Evolutionary conservation across 768 basidiomycete species (phyloP), one percentile per base, ranked within the genome.

Genomic region (Tricholoma furcatifolium): DNA sequence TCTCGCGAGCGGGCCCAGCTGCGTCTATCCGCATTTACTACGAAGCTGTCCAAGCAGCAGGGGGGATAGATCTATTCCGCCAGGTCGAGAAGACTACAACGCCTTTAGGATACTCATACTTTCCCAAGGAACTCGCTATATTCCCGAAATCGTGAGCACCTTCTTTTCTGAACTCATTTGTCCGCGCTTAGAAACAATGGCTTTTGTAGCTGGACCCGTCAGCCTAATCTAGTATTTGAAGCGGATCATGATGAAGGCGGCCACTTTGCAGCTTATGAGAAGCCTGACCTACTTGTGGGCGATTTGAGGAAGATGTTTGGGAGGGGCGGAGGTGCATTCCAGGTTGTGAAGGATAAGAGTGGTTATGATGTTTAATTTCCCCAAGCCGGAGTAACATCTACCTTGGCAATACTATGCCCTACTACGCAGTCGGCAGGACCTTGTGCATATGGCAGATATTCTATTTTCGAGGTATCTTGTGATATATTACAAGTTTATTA

Each of bases 21-120:
- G 81, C 84, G 0, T 78, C 84, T 0, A 18, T 78, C 7, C 70
- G 83, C 11, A 83, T 84, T 17, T 86, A 85, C 63, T 84, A 78
- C 59, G 85, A 86, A 59, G 56, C 62, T 17, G 51, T 30, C 42
- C 63, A 64, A 30, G 58, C 55, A 15, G 58, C 60, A 20, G 46
- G 49, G 11, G 54, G 53, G 9, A 53, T 43, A 15, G 32, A 52
- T 18, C 20, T 58, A 14, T 20, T 50, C 23, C 27, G 18, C 11
- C 1, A 50, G 17, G 14, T 44, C 21, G 51, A 46, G 18, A 43
- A 36, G 21, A 51, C 64, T 14, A 36, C 57, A 14, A 71, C 81
- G 39, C 83, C 82, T 2, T 58, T 75, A 46, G 82, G 83, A 0
- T 53, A 72, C 17, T 82, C 81, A 2, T 68, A 65, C 53, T 84